Evolutionary conservation across 2,329 filamentous ascomycete genomes (phyloP), one percentile per base, ranked within the genome.

Genomic region (Pseudogymnoascus sp.): DNA sequence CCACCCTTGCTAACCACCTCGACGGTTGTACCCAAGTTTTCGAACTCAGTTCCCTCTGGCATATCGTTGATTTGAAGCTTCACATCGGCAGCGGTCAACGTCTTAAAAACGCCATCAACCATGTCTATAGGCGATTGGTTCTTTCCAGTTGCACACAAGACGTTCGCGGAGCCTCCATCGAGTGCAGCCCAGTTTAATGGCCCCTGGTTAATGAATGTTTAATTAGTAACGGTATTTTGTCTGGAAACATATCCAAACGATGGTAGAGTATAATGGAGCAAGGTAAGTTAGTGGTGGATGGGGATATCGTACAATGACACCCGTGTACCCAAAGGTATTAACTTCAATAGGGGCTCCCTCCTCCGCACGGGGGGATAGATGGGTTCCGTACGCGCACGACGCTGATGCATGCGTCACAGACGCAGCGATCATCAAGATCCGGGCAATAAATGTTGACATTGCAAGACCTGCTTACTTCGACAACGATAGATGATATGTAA

Each of bases 361-460:
- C 62, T 72, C 73, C 6, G 71, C 67, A 35, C 75, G 69, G 14
- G 71, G 72, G 52, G 73, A 69, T 14, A 78, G 65, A 43, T 71
- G 67, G 1, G 76, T 78, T 61, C 76, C 76, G 37, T 78, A 75
- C 6, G 75, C 75, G 60, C 76, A 78, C 6, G 74, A 75, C 5
- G 75, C 75, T 38, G 73, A 62, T 28, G 63, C 66, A 60, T 67
- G 71, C 65, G 64, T 66, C 45, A 71, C 72, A 49, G 72, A 72
- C 38, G 69, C 60, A 14, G 49, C 49, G n/a, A 55, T 28, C 21
- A 55, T 55, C 28, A 55, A 35, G n/a, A 55, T 33, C 16, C 49
- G 49, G 28, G 49, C 5, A 55, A 55, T 14, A 11, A 55, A 11
- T 12, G 28, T 21, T 55, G 49, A 55, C 49, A 55, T 55, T 55